Evolutionary conservation across 768 basidiomycete genomes (phyloP).

Genomic region (Amanita fuliginea): DNA sequence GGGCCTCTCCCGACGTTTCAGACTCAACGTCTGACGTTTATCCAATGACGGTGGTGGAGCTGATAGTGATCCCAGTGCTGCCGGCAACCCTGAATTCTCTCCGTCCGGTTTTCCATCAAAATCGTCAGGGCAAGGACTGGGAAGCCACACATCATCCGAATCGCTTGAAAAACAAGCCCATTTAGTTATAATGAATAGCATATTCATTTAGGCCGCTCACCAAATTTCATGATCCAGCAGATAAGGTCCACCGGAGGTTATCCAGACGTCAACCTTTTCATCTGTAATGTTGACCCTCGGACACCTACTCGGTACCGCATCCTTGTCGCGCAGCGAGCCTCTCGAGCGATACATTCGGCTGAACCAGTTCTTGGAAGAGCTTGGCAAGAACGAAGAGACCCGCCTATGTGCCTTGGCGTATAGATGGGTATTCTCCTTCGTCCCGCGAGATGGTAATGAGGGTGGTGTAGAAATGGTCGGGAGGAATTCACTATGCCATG

Average conservation of each 20-base stretch:
- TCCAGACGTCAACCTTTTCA: constrained; percentile 18
- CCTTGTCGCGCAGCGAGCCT: background rate
- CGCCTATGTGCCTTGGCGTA: background rate
- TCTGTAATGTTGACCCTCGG: background rate
- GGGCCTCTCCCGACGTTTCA: constrained; percentile 3
- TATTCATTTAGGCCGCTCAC: constrained; percentile 8
- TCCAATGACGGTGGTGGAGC: background rate
- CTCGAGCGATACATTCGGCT: background rate
- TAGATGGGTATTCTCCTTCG: background rate
- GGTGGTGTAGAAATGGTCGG: background rate
- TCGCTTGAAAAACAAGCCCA: too few species aligned
- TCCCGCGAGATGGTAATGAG: background rate
- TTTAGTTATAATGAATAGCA: background rate
- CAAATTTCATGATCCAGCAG: constrained; percentile 16
- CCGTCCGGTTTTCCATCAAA: background rate
- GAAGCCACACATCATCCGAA: background rate
- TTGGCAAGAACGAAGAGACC: background rate
- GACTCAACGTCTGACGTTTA: constrained; percentile 5
- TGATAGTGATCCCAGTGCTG: background rate
- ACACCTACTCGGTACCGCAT: background rate
- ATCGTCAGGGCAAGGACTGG: background rate
- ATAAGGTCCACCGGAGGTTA: constrained; percentile 20
- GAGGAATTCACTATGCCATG: background rate
- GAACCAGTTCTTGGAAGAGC: background rate
- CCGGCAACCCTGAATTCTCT: background rate